Conservation (phyloP, 2,329 filamentous ascomycete species). For the Microascus cirrosus region DNA sequence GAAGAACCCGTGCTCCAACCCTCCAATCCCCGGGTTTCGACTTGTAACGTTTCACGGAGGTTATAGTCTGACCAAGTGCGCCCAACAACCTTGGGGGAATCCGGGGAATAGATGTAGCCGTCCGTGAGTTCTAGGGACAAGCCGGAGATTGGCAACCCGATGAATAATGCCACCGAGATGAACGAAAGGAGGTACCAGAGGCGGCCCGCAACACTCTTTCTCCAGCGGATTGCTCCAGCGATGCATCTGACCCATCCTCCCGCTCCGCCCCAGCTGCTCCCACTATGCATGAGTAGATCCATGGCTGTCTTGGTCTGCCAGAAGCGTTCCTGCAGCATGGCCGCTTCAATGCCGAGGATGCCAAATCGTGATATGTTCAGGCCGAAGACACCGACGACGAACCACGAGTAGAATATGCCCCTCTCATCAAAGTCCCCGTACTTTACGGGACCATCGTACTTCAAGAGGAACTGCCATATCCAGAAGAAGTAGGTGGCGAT, state of each 20-base stretch:
- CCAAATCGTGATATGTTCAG: constrained; percentile 7
- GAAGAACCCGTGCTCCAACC: not conserved
- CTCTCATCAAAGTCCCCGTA: not conserved
- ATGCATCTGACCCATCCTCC: constrained; percentile 6
- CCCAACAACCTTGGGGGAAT: constrained; percentile 4
- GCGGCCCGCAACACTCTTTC: not conserved
- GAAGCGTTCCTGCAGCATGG: constrained; percentile 5
- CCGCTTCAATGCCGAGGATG: constrained; percentile 7
- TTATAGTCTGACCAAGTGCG: not conserved
- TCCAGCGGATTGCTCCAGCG: not conserved
- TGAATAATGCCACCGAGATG: constrained; percentile 4
- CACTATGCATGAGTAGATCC: not conserved
- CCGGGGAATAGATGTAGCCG: constrained; percentile 2
- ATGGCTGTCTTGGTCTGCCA: constrained; percentile 1
- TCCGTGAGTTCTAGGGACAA: constrained; percentile 7
- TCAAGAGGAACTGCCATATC: constrained; percentile 4
- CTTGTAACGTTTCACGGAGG: not conserved
- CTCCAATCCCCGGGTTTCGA: not conserved
- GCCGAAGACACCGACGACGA: constrained; percentile 10
- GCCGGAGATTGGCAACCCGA: constrained; percentile 8
- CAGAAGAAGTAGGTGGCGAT: constrained; percentile 1
- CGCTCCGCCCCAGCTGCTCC: constrained; percentile 8
- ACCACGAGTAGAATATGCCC: constrained; percentile 9
- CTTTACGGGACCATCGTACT: not conserved
- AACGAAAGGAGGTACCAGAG: constrained; percentile 7